Evolutionary conservation across 2,329 filamentous ascomycete genomes (phyloP), one percentile per base, ranked within the genome.

Genomic region (Penicillium palitans): DNA sequence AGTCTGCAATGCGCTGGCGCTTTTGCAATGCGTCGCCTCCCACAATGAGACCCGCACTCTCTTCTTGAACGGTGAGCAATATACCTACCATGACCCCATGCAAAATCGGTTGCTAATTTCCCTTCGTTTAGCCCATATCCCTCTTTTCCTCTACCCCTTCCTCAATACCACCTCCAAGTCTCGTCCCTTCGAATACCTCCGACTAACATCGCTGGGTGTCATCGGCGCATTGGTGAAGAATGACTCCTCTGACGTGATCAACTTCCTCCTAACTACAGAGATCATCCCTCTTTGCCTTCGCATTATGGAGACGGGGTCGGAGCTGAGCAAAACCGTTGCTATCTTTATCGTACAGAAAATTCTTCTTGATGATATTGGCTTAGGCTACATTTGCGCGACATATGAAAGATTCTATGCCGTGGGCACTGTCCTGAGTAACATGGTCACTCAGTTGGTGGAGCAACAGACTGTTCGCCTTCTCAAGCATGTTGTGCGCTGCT

Each of bases 281-380:
- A 99, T 99, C 67, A 99, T 99, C 58, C 95, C 95, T 10, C 85
- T 99, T 13, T 99, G 95, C 76, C 87, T 99, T 45, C 88, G 95
- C 61, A 99, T 99, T 72, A 99, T 99, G 95, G 95, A 99, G 80
- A 99, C 95, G 0, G 95, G 95, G 50, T 97, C 93, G 0, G 95
- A 99, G 78, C 84, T 99, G 60, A 97, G 92, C 82, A 99, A 99
- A 82, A 99, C 95, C 0, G 95, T 99, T 15, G 95, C 95, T 58
- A 99, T 99, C 70, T 99, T 99, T 80, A 99, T 99, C 69, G 95
- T 99, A 19, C 95, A 99, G 78, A 99, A 99, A 83, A 99, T 99
- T 27, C 80, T 99, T 52, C 85, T 99, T 3, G 95, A 99, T 72
- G 95, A 99, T 70, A 93, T 96, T 69, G 95, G 95, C 4, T 84